phyloP scores from a whole-genome alignment of 306 rosid genomes.

The Myrica gale region DNA sequence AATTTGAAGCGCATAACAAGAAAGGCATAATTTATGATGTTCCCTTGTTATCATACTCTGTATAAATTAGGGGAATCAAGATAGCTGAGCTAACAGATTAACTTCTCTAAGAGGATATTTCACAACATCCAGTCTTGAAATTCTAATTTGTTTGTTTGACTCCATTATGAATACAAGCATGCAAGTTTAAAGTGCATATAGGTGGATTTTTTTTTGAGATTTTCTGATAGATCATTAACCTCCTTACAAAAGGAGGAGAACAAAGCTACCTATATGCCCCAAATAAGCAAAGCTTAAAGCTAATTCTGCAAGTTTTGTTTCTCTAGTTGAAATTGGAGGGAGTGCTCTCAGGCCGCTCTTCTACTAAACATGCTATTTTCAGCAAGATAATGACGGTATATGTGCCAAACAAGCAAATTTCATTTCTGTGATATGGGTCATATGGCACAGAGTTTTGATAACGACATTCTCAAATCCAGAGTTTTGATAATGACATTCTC shows the following conservation, averaged over 20 bases:
- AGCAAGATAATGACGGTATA: background rate
- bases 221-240: background rate
- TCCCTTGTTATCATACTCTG: constrained; percentile 9
- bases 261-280: background rate
- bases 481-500: background rate
- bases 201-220: background rate
- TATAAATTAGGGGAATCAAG: background rate
- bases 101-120: constrained; percentile 7
- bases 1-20: constrained; percentile 14
- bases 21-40: background rate
- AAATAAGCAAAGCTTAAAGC: background rate
- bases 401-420: too few species aligned
- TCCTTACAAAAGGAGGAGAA: background rate
- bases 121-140: background rate
- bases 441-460: background rate
- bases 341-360: background rate
- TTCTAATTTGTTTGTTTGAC: background rate
- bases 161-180: background rate
- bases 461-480: too few species aligned
- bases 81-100: constrained; percentile 6
- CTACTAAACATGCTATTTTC: background rate
- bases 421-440: background rate
- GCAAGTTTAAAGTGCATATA: too few species aligned
- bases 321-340: background rate
- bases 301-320: background rate